These are phyloP conservation scores for Globisporangium perplexum DNA, from an alignment of 352 stramenopile species.

Conservation along the genomic window DNA sequence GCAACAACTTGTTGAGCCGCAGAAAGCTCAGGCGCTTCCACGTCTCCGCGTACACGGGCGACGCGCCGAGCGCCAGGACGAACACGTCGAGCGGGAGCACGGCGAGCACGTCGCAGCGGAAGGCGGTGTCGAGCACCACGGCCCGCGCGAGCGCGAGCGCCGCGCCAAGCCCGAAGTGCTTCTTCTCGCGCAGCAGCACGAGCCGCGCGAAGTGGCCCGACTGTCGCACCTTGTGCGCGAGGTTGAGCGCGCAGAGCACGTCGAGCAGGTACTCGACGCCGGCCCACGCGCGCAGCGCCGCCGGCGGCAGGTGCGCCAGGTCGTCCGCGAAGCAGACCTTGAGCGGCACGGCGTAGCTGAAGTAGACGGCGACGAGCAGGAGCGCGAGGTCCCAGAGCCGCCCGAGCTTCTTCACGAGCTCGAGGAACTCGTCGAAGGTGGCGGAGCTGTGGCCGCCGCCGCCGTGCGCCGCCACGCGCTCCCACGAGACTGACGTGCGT, in stretches of 20 bases:
- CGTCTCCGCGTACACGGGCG: slow-evolving; percentile 19
- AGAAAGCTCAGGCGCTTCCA: slow-evolving; percentile 42
- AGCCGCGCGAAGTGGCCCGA: slow-evolving; percentile 11
- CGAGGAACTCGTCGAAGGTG: slow-evolving; percentile 32
- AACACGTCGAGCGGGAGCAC: slow-evolving; percentile 49
- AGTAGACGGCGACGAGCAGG: slow-evolving; percentile 40
- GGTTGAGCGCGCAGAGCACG: slow-evolving; percentile 34
- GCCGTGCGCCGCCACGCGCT: too few species aligned
- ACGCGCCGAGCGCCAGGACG: slow-evolving; percentile 10
- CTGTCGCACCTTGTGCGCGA: slow-evolving; percentile 30
- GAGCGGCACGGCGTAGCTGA: slow-evolving; percentile 33
- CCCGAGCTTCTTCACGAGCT: slow-evolving; percentile 24
- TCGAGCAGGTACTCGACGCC: slow-evolving; percentile 52
- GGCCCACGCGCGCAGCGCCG: slow-evolving; percentile 29
- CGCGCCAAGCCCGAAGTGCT: not conserved
- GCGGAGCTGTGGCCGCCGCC: slow-evolving; percentile 1
- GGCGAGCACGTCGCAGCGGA: slow-evolving; percentile 33
- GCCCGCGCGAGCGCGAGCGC: not conserved
- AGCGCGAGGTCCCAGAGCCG: slow-evolving; percentile 48
- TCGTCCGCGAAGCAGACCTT: slow-evolving; percentile 58
- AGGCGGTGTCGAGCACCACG: slow-evolving; percentile 16
- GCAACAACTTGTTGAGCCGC: slow-evolving; percentile 52
- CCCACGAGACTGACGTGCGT: slow-evolving; percentile 13
- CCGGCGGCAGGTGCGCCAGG: slow-evolving; percentile 16
- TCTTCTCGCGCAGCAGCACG: slow-evolving; percentile 1